phyloP scores from a whole-genome alignment of 441 rosid genomes.

The Brassica hybrid region DNA sequence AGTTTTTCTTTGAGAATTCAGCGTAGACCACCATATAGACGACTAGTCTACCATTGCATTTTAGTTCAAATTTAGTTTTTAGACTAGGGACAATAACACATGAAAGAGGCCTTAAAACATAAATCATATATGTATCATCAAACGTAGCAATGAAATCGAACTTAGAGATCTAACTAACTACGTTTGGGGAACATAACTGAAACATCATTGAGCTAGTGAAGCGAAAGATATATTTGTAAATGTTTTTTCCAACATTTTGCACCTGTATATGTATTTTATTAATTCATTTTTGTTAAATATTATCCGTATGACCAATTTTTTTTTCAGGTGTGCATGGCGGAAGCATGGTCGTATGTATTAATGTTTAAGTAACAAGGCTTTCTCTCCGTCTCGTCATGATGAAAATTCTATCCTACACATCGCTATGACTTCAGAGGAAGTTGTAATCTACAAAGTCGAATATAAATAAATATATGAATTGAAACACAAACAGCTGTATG shows the following conservation, averaged over 20 bases:
- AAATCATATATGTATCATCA: background rate
- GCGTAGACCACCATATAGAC: no score
- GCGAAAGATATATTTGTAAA: background rate
- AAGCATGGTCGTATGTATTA: constrained; percentile 14
- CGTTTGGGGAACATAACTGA: background rate
- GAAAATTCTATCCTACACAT: constrained; percentile 14
- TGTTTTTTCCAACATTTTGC: background rate
- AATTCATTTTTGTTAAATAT: background rate
- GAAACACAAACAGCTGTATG: constrained; percentile 7
- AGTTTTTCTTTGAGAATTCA: no score
- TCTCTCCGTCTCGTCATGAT: constrained; percentile 17
- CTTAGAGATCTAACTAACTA: background rate
- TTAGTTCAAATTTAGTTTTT: background rate
- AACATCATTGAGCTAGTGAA: constrained; percentile 1
- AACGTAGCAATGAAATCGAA: background rate
- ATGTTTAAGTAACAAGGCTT: constrained; percentile 19
- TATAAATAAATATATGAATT: background rate
- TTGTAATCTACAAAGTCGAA: constrained; percentile 24
- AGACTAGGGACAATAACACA: background rate
- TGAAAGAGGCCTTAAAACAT: background rate
- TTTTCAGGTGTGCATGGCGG: constrained; percentile 17
- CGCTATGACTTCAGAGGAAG: constrained; percentile 13
- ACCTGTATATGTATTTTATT: background rate
- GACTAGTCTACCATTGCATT: no score
- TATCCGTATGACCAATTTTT: constrained; percentile 1